Evolutionary conservation across 78 protist genomes (phyloP).

Genomic region (Dictyostelium intermedium): DNA sequence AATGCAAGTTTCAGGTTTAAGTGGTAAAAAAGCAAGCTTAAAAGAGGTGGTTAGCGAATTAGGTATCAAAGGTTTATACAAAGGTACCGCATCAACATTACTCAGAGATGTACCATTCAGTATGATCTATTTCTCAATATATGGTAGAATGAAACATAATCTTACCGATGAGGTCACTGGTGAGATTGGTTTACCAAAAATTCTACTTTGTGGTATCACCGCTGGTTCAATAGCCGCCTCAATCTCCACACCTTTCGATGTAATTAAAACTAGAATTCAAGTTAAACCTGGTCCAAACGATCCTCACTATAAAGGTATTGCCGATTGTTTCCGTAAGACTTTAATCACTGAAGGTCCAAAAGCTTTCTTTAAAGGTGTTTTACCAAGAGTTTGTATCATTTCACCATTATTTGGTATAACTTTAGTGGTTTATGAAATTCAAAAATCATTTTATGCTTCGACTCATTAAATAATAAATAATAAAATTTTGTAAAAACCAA

Average conservation of each 20-base stretch:
- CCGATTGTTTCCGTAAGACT: conserved; percentile 76
- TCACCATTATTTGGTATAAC: conserved; percentile 90
- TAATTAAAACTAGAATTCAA: conserved; percentile 88
- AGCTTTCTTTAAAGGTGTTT: conserved; percentile 83
- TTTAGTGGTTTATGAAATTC: conserved; percentile 79
- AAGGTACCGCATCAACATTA: conserved; percentile 86
- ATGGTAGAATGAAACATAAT: conserved; percentile 72
- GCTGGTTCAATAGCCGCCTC: conserved; percentile 85
- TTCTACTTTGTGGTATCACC: conserved; percentile 54
- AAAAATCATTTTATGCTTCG: conserved; percentile 18
- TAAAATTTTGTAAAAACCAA: no score
- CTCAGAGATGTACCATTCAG: conserved; percentile 89
- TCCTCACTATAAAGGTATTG: conserved; percentile 73
- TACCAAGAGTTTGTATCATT: conserved; percentile 78
- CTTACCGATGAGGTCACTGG: conserved; percentile 33
- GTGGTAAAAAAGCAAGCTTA: conserved; percentile 41
- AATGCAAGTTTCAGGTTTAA: conserved; percentile 49
- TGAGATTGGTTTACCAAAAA: conserved; percentile 26
- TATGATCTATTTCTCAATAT: conserved; percentile 87
- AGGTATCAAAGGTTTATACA: conserved; percentile 85
- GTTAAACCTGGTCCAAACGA: conserved; percentile 82
- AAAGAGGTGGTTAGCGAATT: conserved; percentile 64
- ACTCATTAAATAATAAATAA: not conserved
- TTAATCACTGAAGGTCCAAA: conserved; percentile 63
- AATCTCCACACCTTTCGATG: conserved; percentile 85